Evolutionary conservation across 1,139 yeast genomes (phyloP).

Genomic region (Geotrichum reessii): DNA sequence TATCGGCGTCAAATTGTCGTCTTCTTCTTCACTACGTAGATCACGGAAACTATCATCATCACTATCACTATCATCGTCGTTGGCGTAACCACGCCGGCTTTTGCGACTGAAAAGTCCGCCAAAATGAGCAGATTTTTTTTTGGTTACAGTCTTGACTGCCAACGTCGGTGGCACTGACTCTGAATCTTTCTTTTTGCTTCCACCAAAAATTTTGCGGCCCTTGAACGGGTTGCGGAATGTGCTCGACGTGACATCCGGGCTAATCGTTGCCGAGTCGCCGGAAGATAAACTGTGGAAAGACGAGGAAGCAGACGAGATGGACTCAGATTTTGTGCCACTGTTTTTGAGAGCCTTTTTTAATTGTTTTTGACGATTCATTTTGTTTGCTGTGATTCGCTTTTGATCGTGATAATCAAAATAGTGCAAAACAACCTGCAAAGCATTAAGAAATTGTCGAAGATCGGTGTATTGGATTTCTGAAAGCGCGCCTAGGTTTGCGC

Average conservation of each 20-base stretch:
- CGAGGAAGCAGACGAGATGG: conserved; percentile 1
- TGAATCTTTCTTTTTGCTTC: conserved; percentile 1
- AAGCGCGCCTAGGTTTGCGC: conserved; percentile 12
- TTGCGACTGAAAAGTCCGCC: not conserved
- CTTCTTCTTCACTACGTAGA: not conserved
- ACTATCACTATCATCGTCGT: not conserved
- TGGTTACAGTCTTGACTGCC: not conserved
- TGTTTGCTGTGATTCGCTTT: not conserved
- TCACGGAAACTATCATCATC: not conserved
- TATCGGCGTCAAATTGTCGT: not conserved
- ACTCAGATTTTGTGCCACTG: not conserved
- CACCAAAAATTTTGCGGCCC: conserved; percentile 9
- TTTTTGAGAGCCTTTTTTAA: not conserved
- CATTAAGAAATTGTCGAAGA: conserved; percentile 5
- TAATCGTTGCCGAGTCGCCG: not conserved
- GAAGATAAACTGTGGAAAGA: not conserved
- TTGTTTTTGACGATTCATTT: not conserved
- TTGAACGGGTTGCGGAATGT: not conserved
- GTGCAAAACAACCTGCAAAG: conserved; percentile 10
- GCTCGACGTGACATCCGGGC: not conserved
- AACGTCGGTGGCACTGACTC: not conserved
- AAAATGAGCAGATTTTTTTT: not conserved
- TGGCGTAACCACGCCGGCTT: not conserved
- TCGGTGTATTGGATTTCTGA: not conserved
- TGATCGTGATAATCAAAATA: conserved; percentile 17